Percentiles rank a stretch among this genome's conserved stretches.
These are phyloP conservation scores for Dactylellina sp. DNA, from an alignment of 2,329 filamentous ascomycete genomes.

Conservation along the genomic window DNA sequence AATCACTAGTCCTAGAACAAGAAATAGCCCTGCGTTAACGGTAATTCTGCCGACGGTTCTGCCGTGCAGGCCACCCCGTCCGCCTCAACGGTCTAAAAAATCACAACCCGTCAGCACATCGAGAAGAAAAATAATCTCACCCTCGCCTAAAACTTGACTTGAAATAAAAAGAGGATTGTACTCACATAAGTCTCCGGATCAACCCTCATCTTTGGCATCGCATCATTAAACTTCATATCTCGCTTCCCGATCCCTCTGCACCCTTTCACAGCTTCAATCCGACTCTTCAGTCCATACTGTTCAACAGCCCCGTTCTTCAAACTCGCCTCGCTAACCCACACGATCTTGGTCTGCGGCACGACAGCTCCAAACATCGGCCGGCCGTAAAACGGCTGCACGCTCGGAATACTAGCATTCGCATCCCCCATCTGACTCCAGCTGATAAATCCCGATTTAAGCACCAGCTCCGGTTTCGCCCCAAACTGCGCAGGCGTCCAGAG, in stretches of 20 bases:
- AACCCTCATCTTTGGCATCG: conserved; percentile 86
- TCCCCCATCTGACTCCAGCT: conserved; percentile 86
- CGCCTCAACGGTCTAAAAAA: conserved; percentile 75
- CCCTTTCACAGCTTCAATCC: conserved; percentile 80
- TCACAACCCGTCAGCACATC: conserved; percentile 38
- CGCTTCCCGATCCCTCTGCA: conserved; percentile 81
- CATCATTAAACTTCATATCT: conserved; percentile 91
- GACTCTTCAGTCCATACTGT: conserved; percentile 81
- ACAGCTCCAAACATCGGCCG: conserved; percentile 85
- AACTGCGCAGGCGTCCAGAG: conserved; percentile 88
- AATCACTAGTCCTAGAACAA: conserved; percentile 71
- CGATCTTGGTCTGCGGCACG: conserved; percentile 78
- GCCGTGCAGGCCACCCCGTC: conserved; percentile 80
- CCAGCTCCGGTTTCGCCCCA: conserved; percentile 82
- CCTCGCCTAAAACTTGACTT: conserved; percentile 13
- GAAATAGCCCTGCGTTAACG: conserved; percentile 81
- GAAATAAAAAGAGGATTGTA: conserved; percentile 56
- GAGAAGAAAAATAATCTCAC: background rate
- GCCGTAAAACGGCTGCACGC: conserved; percentile 83
- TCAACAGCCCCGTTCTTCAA: conserved; percentile 75
- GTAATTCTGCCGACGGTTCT: conserved; percentile 77
- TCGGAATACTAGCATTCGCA: conserved; percentile 85
- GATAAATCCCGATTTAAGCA: conserved; percentile 86
- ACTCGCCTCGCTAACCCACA: conserved; percentile 83
- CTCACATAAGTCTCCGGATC: conserved; percentile 86